These are phyloP conservation scores for Leccinum subatratum DNA, from an alignment of 1,284 basidiomycete species.

Conservation along the genomic window DNA sequence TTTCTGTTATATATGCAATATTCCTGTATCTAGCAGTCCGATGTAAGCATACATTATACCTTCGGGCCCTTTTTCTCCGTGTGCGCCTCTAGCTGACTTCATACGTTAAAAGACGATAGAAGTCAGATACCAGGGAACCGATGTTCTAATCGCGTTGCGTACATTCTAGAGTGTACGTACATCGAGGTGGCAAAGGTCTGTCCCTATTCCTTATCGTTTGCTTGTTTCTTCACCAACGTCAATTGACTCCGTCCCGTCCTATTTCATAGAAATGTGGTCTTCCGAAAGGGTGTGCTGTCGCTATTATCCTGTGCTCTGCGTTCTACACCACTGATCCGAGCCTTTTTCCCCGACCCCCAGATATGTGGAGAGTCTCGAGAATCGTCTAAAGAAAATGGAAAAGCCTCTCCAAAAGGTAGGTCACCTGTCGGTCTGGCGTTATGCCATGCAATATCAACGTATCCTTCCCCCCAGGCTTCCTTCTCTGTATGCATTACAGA, in stretches of 20 bases:
- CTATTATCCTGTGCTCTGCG: background rate
- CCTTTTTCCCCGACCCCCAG: slow-evolving; percentile 32
- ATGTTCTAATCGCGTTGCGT: slow-evolving; percentile 77
- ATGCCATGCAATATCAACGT: background rate
- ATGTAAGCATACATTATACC: slow-evolving; percentile 40
- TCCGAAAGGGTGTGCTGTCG: slow-evolving; percentile 63
- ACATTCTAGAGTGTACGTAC: slow-evolving; percentile 73
- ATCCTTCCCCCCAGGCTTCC: background rate
- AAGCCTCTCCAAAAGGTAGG: slow-evolving; percentile 54
- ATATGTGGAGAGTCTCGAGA: slow-evolving; percentile 71
- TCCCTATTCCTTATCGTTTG: slow-evolving; percentile 2
- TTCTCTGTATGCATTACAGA: slow-evolving; percentile 21
- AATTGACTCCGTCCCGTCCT: background rate
- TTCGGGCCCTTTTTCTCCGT: background rate
- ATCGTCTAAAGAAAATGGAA: slow-evolving; percentile 68
- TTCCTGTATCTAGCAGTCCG: slow-evolving; percentile 37
- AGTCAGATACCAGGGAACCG: slow-evolving; percentile 59
- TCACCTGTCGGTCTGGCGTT: background rate
- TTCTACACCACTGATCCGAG: background rate
- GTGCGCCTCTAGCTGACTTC: background rate
- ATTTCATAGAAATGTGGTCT: slow-evolving; percentile 68
- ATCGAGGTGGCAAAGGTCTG: slow-evolving; percentile 67
- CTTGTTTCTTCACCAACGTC: background rate
- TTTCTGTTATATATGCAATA: background rate
- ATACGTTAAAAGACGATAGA: slow-evolving; percentile 46